phyloP scores from a whole-genome alignment of 176 grass and related monocot genomes.

The Echinochloa phyllopogon region DNA sequence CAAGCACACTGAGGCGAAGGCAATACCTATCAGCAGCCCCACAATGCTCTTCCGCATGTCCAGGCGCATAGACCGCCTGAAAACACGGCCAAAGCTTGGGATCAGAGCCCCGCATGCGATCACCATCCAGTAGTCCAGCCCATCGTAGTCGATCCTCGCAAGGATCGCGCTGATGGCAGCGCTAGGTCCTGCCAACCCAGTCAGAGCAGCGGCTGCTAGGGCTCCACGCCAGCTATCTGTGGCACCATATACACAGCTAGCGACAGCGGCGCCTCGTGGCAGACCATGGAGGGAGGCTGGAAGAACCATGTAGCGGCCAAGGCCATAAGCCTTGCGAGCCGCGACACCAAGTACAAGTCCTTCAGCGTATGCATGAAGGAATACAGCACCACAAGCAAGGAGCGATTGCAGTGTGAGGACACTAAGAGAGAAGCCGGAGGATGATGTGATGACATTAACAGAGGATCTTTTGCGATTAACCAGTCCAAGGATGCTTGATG shows the following conservation, averaged over 20 bases:
- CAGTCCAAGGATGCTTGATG: constrained; percentile 54
- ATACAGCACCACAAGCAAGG: constrained; percentile 78
- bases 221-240: constrained; percentile 92
- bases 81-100: constrained; percentile 74
- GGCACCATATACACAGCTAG: constrained; percentile 82
- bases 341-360: constrained; percentile 93
- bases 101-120: constrained; percentile 81
- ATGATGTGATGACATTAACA: constrained; percentile 53
- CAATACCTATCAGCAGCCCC: constrained; percentile 78
- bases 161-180: constrained; percentile 86
- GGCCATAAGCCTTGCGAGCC: constrained; percentile 85
- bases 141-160: constrained; percentile 71
- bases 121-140: constrained; percentile 94
- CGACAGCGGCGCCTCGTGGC: constrained; percentile 82
- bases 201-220: constrained; percentile 76
- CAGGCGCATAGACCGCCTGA: constrained; percentile 67
- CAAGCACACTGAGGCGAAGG: constrained; percentile 75
- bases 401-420: constrained; percentile 78
- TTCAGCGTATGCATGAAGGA: constrained; percentile 82
- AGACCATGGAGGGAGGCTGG: constrained; percentile 93
- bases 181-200: constrained; percentile 74
- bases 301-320: constrained; percentile 94
- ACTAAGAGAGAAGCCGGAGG: constrained; percentile 66
- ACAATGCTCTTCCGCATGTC: constrained; percentile 68
- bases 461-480: constrained; percentile 73